Base-by-base conservation (phyloP, 2,329 filamentous ascomycete species). In the Colletotrichum sp. region DNA sequence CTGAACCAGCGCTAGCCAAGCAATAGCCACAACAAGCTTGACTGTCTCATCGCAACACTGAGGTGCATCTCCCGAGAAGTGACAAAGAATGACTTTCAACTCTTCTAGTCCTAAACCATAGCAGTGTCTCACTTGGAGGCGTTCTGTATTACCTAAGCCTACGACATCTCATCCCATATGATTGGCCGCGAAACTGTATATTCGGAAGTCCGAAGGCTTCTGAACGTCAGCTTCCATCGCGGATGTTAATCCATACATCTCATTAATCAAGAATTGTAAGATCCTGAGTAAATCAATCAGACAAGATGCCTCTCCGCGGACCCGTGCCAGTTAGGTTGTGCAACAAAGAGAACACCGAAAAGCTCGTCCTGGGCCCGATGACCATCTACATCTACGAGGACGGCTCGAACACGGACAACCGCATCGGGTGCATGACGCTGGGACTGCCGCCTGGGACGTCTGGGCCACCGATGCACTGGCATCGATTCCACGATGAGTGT, bases 391-490 rank as follows among this genome's bases (percentile, higher is more conserved):
- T 85, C 34, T 82, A 81, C 52, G 84, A 85, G 63, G 84, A 85
- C 71, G 84, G 83, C 8, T 80, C 79, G 12, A 78, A 79, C 69
- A 85, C 83, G 22, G 81, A 83, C 71, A 82, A 84, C 74, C 81
- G 83, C 30, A 80, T 85, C 71, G 81, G 82, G 44, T 80, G 78
- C 57, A 79, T 84, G 74, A 78, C 81, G 36, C 75, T 85, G 34
- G 80, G 82, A 76, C 72, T 84, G 9, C 83, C 83, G 2, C 77
- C 80, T 0, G 83, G 83, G 3, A 70, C 79, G 34, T 83, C 81
- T 9, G 83, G 83, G 3, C 84, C 83, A 34, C 83, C 83, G 16
- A 83, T 85, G 83, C 83, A 84, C 44, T 85, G 83, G 83, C 83
- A 84, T 70, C 81, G 83, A 7, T 84, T 84, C 55, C 83, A 85